Evolutionary conservation across 148 eudicot genomes (phyloP), one percentile per base, ranked within the genome.

Genomic region (Drosera capensis): DNA sequence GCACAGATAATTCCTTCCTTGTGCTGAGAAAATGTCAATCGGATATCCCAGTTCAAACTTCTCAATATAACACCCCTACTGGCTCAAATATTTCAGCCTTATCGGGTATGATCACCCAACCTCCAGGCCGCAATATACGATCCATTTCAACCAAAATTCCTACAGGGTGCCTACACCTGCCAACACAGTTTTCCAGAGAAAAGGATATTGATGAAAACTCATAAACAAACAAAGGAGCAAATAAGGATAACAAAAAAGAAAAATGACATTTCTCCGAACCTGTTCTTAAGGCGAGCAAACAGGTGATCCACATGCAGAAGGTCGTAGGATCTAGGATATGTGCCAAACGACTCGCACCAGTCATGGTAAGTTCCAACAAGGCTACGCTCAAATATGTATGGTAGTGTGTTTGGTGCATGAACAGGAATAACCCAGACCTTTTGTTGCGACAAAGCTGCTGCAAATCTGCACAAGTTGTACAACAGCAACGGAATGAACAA

Each of bases 241-340:
- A 34, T 7, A 34, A 7, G 14, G 11, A 15, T 34, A 17, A 8
- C 22, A 41, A 19, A 19, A 7, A 5, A 1, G 17, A 8, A 2
- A 14, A 34, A 46, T 4, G 7, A 40, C 20, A 14, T 18, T 34
- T 23, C 8, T 23, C 40, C 53, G 20, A 41, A 90, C 99, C 99
- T 85, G 63, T 72, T 69, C 56, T 92, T 92, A 20, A 92, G 78
- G 62, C 90, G 76, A 23, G 99, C 77, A 70, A 92, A 92, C 45
- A 92, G 72, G 72, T 85, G 99, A 74, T 92, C 95, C 23, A 83
- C 94, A 60, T 92, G 99, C 49, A 92, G 49, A 48, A 92, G 81
- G 68, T 92, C 99, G 38, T 85, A 92, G 1, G 99, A 78, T 68
- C 99, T 78, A 43, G 99, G 99, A 50, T 92, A 92, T 38, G 99